Conservation (phyloP, 2,329 filamentous ascomycete species). For the Ceratocystis harringtonii region DNA sequence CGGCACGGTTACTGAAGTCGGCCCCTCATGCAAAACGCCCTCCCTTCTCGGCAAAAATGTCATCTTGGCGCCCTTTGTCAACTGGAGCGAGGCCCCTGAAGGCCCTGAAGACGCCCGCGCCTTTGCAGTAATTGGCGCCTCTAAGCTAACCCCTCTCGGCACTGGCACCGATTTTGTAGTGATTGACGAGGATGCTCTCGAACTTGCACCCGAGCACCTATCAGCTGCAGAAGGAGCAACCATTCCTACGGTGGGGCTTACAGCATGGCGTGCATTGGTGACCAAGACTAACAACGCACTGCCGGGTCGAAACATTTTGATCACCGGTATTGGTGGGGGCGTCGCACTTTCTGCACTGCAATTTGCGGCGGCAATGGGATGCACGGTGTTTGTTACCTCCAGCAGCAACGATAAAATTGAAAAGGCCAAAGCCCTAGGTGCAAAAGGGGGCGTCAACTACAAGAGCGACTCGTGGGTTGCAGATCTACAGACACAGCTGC, state of each 20-base stretch:
- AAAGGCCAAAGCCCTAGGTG: conserved; percentile 56
- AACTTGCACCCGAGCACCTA: conserved; percentile 60
- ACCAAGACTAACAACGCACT: conserved; percentile 55
- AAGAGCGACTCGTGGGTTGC: conserved; percentile 69
- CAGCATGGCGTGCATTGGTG: conserved; percentile 73
- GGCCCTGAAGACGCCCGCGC: conserved; percentile 53
- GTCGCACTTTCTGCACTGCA: conserved; percentile 71
- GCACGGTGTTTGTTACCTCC: conserved; percentile 69
- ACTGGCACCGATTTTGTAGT: conserved; percentile 60
- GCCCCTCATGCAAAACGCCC: conserved; percentile 29
- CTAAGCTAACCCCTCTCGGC: conserved; percentile 45
- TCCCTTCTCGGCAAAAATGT: conserved; percentile 50
- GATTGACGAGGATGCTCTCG: conserved; percentile 57
- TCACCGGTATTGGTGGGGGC: conserved; percentile 87
- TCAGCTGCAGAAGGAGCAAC: conserved; percentile 62
- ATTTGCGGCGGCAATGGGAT: conserved; percentile 61
- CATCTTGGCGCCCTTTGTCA: conserved; percentile 59
- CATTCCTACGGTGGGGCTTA: conserved; percentile 70
- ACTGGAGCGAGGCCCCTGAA: conserved; percentile 56
- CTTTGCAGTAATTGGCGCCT: conserved; percentile 56
- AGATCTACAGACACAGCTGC: conserved; percentile 48
- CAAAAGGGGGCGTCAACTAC: conserved; percentile 69
- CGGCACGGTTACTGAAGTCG: conserved; percentile 54
- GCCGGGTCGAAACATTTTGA: conserved; percentile 56
- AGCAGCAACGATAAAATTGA: conserved; percentile 61